A percentile compares a stretch with the other conserved stretches of the same genome.
Evolutionary conservation across 768 basidiomycete species (phyloP).

Genomic region (Phallus indusiatus): DNA sequence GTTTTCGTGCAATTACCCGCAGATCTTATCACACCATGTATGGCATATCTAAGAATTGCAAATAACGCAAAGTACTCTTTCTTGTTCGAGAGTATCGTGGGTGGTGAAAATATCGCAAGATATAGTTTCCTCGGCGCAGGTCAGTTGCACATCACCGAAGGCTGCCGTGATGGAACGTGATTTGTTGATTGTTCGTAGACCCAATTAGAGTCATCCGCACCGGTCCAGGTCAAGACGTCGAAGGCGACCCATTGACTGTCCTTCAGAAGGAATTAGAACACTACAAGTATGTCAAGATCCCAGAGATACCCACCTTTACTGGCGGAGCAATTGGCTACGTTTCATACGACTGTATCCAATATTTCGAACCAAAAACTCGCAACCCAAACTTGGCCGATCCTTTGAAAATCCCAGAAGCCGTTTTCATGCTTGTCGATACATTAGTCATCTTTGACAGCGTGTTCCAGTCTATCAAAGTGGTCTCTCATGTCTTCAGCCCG

Average conservation of each 20-base stretch:
- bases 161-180: not conserved
- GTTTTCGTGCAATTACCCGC: constrained; percentile 90
- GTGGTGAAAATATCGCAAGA: constrained; percentile 82
- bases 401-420: constrained; percentile 84
- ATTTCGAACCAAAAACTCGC: constrained; percentile 89
- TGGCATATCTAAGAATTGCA: constrained; percentile 89
- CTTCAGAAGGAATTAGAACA: constrained; percentile 80
- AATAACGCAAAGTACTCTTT: constrained; percentile 93
- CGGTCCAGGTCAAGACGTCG: constrained; percentile 71
- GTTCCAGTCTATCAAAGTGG: constrained; percentile 88
- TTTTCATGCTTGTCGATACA: constrained; percentile 96
- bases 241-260: constrained; percentile 78
- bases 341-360: constrained; percentile 89
- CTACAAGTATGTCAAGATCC: constrained; percentile 86
- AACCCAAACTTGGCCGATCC: constrained; percentile 64
- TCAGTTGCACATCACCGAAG: constrained; percentile 27
- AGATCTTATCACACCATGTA: constrained; percentile 93
- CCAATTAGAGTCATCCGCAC: constrained; percentile 88
- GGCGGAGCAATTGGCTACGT: constrained; percentile 98
- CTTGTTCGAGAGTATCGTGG: constrained; percentile 85
- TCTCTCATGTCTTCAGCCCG: constrained; percentile 91
- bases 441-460: constrained; percentile 96
- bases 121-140: constrained; percentile 97
- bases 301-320: constrained; percentile 88
- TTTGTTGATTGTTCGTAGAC: constrained; percentile 37